Base-by-base conservation (phyloP, 257 asterid genomes). In the Ophiorrhiza pumila region DNA sequence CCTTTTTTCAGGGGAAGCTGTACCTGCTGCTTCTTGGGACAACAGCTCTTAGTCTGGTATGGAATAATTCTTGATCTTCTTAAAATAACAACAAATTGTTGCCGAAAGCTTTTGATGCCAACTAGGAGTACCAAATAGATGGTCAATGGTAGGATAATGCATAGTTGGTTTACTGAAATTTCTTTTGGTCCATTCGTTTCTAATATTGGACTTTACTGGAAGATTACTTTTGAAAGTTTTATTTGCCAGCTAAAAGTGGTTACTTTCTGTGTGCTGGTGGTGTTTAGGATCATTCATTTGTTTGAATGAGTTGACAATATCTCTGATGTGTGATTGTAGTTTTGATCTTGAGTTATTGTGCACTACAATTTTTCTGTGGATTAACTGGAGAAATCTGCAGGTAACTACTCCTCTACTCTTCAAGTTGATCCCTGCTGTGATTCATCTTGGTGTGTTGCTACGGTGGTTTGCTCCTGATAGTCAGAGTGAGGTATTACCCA, bases 21-120 rank as follows among this genome's bases (percentile, higher is more conserved):
- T 94, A 94, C 84, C 85, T 91, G 76, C 90, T 94, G 81, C 98
- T 94, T 60, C 96, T 94, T 56, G 99, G 99, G 81, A 91, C 98
- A 23, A 94, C 99, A 65, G 97, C 99, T 69, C 97, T 94, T 79
- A 94, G 99, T 82, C 82, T 85, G 87, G 89, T 85, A 80, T 41
- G 74, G 50, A 23, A 52, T 53, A 50, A 49, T 77, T 27, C 83
- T 90, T 82, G 83, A 73, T 70, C 14, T 43, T 49, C 34, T 61
- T 31, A 11, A 68, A 43, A 59, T 32, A 34, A 67, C 32, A 31
- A 12, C 9, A 7, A 4, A 39, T 52, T 37, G 47, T 12, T 76
- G 47, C 1, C 27, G 18, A 4, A 31, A 42, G 23, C 73, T 57
- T 56, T 41, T 37, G 15, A n/a, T 50, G 66, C 22, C 59, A 37